A percentile compares a stretch with the other conserved stretches of the same genome.
Evolutionary conservation across 208 protist species (phyloP).

Genomic region (Acanthamoeba lenticulata): DNA sequence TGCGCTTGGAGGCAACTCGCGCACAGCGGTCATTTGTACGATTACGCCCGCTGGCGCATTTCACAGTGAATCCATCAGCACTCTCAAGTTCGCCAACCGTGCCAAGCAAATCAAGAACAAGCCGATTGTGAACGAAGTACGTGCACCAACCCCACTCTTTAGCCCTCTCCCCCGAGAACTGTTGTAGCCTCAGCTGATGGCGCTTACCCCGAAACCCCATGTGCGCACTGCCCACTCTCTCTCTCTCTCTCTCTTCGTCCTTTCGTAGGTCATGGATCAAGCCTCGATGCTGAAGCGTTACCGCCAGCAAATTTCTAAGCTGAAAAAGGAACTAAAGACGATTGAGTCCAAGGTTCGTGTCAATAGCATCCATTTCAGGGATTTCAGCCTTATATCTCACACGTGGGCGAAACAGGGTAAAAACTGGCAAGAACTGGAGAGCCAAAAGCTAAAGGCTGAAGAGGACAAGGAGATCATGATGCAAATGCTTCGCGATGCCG

Average conservation of each 20-base stretch:
- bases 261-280: conserved; percentile 71
- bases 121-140: conserved; percentile 86
- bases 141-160: not conserved
- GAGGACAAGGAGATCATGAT: conserved; percentile 67
- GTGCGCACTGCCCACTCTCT: no score
- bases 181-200: no score
- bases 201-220: no score
- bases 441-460: conserved; percentile 34
- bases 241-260: not conserved
- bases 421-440: conserved; percentile 48
- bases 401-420: not conserved
- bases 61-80: conserved; percentile 72
- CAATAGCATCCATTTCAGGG: no score
- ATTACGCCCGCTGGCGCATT: conserved; percentile 78
- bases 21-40: conserved; percentile 87
- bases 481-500: conserved; percentile 26
- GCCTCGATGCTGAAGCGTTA: conserved; percentile 70
- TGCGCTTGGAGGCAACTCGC: conserved; percentile 86
- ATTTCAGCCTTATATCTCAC: not conserved
- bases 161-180: no score
- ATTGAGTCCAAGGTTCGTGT: conserved; percentile 56
- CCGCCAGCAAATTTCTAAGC: conserved; percentile 65
- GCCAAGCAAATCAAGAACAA: conserved; percentile 88
- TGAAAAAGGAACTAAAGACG: conserved; percentile 64
- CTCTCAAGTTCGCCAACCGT: conserved; percentile 87